Conservation (phyloP, 106 monocot species). For the Agapanthus africanus region DNA sequence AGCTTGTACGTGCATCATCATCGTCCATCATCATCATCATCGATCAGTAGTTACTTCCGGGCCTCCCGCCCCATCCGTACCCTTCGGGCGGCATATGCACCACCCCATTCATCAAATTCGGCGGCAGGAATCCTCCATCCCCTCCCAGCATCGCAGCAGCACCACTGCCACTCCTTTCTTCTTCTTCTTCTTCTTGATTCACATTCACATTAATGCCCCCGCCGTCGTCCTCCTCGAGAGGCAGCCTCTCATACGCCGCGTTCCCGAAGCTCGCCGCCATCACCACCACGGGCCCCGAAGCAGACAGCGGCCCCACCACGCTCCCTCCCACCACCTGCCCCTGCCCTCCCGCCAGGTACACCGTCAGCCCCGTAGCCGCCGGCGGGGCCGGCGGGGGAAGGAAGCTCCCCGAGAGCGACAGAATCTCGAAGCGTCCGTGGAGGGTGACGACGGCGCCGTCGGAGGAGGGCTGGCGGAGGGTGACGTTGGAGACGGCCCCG, state of each 20-base stretch:
- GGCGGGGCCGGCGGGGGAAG: conserved; percentile 58
- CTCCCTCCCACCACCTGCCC: conserved; percentile 64
- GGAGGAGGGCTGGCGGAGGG: conserved; percentile 49
- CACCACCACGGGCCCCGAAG: conserved; percentile 48
- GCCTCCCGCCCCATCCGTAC: too few species aligned
- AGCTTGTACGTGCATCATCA: too few species aligned
- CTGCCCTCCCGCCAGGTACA: conserved; percentile 52
- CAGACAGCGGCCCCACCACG: conserved; percentile 35
- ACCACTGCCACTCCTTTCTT: too few species aligned
- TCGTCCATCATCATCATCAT: too few species aligned
- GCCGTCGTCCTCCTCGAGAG: conserved; percentile 67
- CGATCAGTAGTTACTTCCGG: too few species aligned
- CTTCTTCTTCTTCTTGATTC: too few species aligned
- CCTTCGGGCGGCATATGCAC: too few species aligned
- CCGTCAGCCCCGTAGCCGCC: conserved; percentile 39
- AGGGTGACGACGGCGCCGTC: conserved; percentile 37
- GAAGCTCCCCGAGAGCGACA: conserved; percentile 49
- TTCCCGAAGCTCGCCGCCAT: conserved; percentile 65
- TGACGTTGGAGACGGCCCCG: conserved; percentile 56
- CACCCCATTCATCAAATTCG: too few species aligned
- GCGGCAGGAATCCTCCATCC: too few species aligned
- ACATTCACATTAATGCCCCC: too few species aligned
- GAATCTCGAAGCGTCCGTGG: conserved; percentile 57
- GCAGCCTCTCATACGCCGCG: conserved; percentile 58
- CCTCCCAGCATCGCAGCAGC: too few species aligned